These are phyloP conservation scores for Fusarium gaditjirri DNA, from an alignment of 2,329 filamentous ascomycete genomes.

Conservation along the genomic window DNA sequence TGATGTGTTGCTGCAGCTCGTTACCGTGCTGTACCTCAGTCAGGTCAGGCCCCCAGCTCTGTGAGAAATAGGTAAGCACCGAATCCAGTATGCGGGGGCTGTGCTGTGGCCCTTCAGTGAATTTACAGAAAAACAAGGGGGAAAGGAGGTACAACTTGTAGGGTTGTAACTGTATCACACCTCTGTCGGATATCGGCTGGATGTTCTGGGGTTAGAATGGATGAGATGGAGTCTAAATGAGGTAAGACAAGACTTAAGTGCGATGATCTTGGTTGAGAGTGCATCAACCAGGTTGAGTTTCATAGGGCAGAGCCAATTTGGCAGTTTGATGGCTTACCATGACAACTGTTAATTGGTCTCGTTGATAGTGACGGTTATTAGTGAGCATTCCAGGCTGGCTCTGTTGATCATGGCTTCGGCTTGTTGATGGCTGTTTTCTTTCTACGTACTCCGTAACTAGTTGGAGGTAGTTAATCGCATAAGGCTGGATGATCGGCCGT, in stretches of 20 bases:
- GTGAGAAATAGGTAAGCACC: conserved; percentile 20
- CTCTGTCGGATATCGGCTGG: conserved; percentile 30
- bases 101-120: background rate
- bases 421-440: background rate
- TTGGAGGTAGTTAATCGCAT: conserved; percentile 9
- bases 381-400: background rate
- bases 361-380: background rate
- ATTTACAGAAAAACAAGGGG: background rate
- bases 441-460: background rate
- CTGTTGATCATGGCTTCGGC: background rate
- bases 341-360: conserved; percentile 1
- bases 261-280: conserved; percentile 30
- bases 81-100: conserved; percentile 13
- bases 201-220: conserved; percentile 13
- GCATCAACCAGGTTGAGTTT: conserved; percentile 28
- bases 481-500: conserved; percentile 22
- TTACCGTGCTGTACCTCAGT: background rate
- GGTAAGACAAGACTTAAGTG: conserved; percentile 38
- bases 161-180: conserved; percentile 12
- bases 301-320: conserved; percentile 28
- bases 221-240: conserved; percentile 29
- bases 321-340: conserved; percentile 10
- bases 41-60: background rate
- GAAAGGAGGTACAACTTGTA: conserved; percentile 3
- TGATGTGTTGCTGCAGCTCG: conserved; percentile 22